Percentiles rank a stretch among this genome's conserved stretches.
These are phyloP conservation scores for Keqinozyma sinolaborantium DNA, from an alignment of 1,139 yeast species.

Conservation along the genomic window DNA sequence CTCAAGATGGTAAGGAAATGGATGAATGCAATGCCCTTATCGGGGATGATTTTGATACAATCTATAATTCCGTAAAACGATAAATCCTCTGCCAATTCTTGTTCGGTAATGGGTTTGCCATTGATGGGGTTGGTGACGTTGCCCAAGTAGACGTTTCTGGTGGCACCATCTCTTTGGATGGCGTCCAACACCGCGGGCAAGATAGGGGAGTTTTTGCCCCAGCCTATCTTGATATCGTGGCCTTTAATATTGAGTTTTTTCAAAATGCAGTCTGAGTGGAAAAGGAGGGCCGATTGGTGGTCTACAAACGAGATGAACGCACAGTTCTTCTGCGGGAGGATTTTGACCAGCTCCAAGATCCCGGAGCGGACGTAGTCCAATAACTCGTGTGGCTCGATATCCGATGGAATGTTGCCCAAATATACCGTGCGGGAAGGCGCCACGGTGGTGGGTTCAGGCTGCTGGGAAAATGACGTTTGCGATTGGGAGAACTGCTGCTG, in stretches of 20 bases:
- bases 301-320: conserved; percentile 62
- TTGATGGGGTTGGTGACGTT: conserved; percentile 51
- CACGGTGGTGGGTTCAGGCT: conserved; percentile 14
- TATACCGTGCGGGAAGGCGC: conserved; percentile 87
- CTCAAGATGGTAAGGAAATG: conserved; percentile 57
- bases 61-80: conserved; percentile 53
- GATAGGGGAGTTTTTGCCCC: conserved; percentile 66
- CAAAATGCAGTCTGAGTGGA: conserved; percentile 60
- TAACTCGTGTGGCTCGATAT: conserved; percentile 74
- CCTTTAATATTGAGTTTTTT: conserved; percentile 55
- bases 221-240: conserved; percentile 60
- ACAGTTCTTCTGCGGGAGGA: conserved; percentile 54
- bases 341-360: conserved; percentile 71
- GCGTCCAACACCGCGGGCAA: conserved; percentile 69
- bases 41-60: conserved; percentile 53
- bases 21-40: conserved; percentile 58
- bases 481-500: neutral
- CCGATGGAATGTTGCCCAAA: conserved; percentile 84
- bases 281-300: conserved; percentile 56
- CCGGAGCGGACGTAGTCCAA: conserved; percentile 91
- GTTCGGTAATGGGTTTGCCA: conserved; percentile 53
- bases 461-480: conserved; percentile 1
- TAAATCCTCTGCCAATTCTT: conserved; percentile 50
- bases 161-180: conserved; percentile 83
- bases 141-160: conserved; percentile 86